These are phyloP conservation scores for Penicillium steckii DNA, from an alignment of 495 filamentous ascomycete genomes.

Conservation along the genomic window DNA sequence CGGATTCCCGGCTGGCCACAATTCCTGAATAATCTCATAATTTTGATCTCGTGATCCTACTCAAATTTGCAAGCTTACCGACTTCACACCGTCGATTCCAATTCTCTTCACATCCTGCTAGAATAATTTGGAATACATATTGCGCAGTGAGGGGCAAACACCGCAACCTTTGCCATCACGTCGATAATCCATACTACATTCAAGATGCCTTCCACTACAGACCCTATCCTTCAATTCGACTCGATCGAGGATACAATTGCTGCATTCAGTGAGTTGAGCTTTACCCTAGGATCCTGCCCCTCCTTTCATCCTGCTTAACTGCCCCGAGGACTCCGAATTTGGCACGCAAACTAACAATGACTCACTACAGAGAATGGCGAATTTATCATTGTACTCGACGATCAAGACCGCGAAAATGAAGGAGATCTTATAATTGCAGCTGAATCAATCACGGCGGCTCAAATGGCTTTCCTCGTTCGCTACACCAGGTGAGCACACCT, in stretches of 20 bases:
- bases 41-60: neutral
- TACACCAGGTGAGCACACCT: constrained; percentile 57
- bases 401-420: constrained; percentile 89
- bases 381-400: constrained; percentile 95
- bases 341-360: constrained; percentile 16
- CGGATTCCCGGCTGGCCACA: constrained; percentile 1
- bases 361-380: constrained; percentile 68
- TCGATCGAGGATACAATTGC: constrained; percentile 79
- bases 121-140: neutral
- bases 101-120: neutral
- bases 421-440: constrained; percentile 97
- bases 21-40: constrained; percentile 11
- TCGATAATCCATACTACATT: neutral
- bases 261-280: constrained; percentile 71
- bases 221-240: constrained; percentile 59
- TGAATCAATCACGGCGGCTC: constrained; percentile 75
- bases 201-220: constrained; percentile 40
- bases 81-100: neutral
- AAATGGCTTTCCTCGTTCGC: constrained; percentile 94
- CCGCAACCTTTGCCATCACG: neutral
- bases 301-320: neutral
- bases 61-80: neutral
- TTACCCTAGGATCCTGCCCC: neutral
- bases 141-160: constrained; percentile 27
- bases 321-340: neutral